Conservation (phyloP, 768 basidiomycete species). For the Suillus subaureus region DNA sequence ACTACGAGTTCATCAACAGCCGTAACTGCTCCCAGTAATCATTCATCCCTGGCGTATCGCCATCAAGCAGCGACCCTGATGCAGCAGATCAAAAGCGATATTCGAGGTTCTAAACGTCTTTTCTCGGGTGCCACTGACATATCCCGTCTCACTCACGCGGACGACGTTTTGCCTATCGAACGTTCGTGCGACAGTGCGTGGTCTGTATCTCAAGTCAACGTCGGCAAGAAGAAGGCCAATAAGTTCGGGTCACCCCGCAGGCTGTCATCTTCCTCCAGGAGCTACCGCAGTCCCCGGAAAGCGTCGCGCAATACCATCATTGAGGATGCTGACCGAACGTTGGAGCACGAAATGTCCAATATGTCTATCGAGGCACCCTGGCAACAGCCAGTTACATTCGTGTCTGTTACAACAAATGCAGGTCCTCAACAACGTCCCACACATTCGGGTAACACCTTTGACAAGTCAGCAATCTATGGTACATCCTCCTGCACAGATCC, state of each 20-base stretch:
- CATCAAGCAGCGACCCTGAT: constrained; percentile 79
- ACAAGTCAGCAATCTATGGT: constrained; percentile 28
- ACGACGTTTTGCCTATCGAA: constrained; percentile 19
- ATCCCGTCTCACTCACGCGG: constrained; percentile 39
- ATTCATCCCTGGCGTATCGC: constrained; percentile 71
- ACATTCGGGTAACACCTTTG: constrained; percentile 32
- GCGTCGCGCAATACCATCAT: constrained; percentile 39
- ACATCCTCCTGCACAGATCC: constrained; percentile 34
- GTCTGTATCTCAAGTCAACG: constrained; percentile 37
- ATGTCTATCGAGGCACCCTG: constrained; percentile 46
- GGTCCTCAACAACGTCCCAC: constrained; percentile 23
- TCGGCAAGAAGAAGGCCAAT: constrained; percentile 21
- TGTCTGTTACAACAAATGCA: constrained; percentile 15
- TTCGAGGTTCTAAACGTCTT: constrained; percentile 67
- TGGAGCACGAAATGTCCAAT: constrained; percentile 43
- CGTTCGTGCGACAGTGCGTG: constrained; percentile 25
- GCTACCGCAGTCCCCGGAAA: constrained; percentile 47
- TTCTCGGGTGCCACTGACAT: constrained; percentile 68
- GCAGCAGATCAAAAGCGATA: constrained; percentile 82
- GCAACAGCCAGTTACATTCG: constrained; percentile 25
- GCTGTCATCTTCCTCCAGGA: constrained; percentile 38
- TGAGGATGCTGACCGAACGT: constrained; percentile 44
- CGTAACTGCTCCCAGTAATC: constrained; percentile 38
- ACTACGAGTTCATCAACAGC: constrained; percentile 26
- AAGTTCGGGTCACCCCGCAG: constrained; percentile 33